Evolutionary conservation across 169 alveolate genomes (phyloP).

Genomic region (Condylostoma magnum): DNA sequence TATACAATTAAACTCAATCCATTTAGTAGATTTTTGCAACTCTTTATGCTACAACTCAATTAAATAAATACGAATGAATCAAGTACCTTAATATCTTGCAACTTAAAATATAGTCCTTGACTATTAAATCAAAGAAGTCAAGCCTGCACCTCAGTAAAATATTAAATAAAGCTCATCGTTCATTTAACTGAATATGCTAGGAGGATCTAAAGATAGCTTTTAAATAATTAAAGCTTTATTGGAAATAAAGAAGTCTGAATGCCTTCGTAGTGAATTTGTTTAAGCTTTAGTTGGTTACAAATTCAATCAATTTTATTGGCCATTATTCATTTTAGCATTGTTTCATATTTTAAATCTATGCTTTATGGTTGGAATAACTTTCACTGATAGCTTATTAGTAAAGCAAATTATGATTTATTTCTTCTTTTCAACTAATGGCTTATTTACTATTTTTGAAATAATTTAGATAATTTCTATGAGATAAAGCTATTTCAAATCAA

Average conservation of each 20-base stretch:
- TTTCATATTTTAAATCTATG: not conserved
- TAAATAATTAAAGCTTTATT: not conserved
- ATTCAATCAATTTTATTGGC: too few species aligned
- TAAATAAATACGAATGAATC: not conserved
- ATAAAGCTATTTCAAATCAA: not conserved
- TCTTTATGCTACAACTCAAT: not conserved
- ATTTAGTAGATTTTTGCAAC: not conserved
- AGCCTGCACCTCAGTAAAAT: too few species aligned
- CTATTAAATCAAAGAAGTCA: too few species aligned
- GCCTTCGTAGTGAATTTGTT: not conserved
- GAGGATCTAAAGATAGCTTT: not conserved
- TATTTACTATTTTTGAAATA: not conserved
- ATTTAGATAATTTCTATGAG: not conserved
- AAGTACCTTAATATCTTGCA: not conserved
- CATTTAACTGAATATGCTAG: too few species aligned
- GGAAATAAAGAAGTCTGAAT: not conserved
- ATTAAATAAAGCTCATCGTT: too few species aligned
- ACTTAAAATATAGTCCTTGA: not conserved
- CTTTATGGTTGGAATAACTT: not conserved
- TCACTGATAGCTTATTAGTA: not conserved
- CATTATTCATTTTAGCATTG: not conserved
- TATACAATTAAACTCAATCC: not conserved
- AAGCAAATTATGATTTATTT: not conserved
- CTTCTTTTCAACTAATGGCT: not conserved
- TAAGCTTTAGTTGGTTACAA: too few species aligned